A percentile compares a stretch with the other conserved stretches of the same genome.
Conservation (phyloP, 345 rosid genomes). For the Camelina hispida region DNA sequence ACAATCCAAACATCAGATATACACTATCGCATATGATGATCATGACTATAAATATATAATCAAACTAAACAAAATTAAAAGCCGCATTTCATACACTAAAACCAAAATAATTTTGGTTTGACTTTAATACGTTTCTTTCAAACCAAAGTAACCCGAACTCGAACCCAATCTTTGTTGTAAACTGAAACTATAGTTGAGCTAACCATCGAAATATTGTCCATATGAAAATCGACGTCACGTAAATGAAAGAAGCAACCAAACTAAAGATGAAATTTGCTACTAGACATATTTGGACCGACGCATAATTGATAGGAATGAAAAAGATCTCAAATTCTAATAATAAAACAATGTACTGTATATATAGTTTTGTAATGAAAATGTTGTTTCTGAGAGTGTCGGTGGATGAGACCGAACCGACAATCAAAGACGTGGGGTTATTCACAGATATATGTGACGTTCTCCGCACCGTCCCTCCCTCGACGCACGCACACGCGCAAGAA, state of each 20-base stretch:
- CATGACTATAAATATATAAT: not conserved
- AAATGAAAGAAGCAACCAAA: constrained; percentile 29
- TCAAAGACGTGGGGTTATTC: constrained; percentile 46
- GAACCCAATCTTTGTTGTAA: not conserved
- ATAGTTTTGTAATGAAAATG: not conserved
- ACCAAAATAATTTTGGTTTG: constrained; percentile 1
- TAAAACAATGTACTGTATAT: not conserved
- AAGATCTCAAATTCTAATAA: not conserved
- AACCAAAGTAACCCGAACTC: constrained; percentile 13
- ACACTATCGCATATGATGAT: not conserved
- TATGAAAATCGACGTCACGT: constrained; percentile 33
- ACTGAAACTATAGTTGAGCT: not conserved
- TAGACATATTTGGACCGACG: constrained; percentile 40
- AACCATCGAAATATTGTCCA: constrained; percentile 25
- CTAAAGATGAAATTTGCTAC: constrained; percentile 37
- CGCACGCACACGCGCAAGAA: constrained; percentile 41
- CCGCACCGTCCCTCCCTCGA: constrained; percentile 36
- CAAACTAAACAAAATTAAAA: constrained; percentile 11
- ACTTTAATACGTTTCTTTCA: constrained; percentile 7
- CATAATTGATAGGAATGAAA: constrained; percentile 27
- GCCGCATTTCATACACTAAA: not conserved
- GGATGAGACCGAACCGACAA: constrained; percentile 48
- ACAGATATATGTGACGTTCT: constrained; percentile 39
- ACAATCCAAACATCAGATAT: not conserved
- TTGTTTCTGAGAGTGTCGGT: constrained; percentile 40